Percentiles rank a stretch among this genome's conserved stretches.
Evolutionary conservation across 78 protist genomes (phyloP).

Genomic region (Emiliania huxleyi): DNA sequence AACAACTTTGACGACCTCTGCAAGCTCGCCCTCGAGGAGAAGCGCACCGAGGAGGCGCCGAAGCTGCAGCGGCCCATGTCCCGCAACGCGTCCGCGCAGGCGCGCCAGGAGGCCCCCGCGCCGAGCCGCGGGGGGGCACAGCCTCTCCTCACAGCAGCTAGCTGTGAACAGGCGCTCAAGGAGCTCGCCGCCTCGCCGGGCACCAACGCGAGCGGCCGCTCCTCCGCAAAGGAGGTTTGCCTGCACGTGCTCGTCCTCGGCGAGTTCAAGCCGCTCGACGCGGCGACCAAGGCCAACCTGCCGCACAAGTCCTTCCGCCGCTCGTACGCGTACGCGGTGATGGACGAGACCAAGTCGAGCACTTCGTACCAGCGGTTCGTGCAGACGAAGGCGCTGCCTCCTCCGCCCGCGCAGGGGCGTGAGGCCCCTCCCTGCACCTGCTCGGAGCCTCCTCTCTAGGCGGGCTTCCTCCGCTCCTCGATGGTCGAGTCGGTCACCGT

Average conservation of each 20-base stretch:
- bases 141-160: too few relatives aligned
- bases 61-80: neutral
- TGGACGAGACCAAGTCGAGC: neutral
- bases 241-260: constrained; percentile 11
- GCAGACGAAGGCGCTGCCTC: neutral
- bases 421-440: too few relatives aligned
- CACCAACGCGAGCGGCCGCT: neutral
- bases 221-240: neutral
- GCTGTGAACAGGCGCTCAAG: neutral
- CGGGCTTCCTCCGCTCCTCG: neutral
- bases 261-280: neutral
- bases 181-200: neutral
- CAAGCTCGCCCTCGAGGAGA: neutral
- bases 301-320: neutral
- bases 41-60: neutral
- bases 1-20: neutral
- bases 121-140: too few relatives aligned
- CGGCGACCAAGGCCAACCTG: too few relatives aligned
- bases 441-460: too few relatives aligned
- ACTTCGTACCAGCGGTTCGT: neutral
- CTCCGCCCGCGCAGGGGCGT: too few relatives aligned
- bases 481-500: constrained; percentile 47
- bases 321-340: neutral
- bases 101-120: neutral
- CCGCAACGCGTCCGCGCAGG: neutral